Conservation (phyloP, 202 grass and related monocot genomes). For the Eragrostis tef region DNA sequence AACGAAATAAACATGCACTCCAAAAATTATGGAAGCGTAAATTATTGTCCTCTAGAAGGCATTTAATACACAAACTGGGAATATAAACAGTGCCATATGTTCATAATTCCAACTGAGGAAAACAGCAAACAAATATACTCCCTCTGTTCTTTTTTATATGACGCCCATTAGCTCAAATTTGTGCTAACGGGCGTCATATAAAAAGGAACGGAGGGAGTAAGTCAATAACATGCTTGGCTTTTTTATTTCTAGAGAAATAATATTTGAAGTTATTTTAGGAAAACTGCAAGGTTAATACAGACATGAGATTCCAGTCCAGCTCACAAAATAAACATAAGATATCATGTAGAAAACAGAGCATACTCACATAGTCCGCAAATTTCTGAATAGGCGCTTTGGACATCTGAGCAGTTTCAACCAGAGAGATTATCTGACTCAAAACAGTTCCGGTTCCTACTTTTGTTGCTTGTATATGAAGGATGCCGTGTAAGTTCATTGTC, state of each 20-base stretch:
- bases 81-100: background rate
- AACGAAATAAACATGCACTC: slow-evolving; percentile 18
- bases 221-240: background rate
- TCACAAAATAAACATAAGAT: background rate
- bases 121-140: background rate
- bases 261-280: background rate
- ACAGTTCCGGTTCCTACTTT: slow-evolving; percentile 96
- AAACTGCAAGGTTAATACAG: background rate
- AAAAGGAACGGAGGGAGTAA: no score
- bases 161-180: no score
- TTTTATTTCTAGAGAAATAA: no score
- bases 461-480: slow-evolving; percentile 88
- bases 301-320: background rate
- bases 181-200: no score
- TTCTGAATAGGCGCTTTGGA: slow-evolving; percentile 99
- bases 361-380: slow-evolving; percentile 98
- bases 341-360: background rate
- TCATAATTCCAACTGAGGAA: background rate
- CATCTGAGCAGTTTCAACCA: slow-evolving; percentile 97
- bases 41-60: background rate
- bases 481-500: slow-evolving; percentile 92
- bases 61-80: slow-evolving; percentile 13
- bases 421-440: slow-evolving; percentile 96
- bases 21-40: slow-evolving; percentile 6
- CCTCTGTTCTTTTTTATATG: no score